Evolutionary conservation across 2,329 filamentous ascomycete genomes (phyloP).

Genomic region (Fusarium burgessii): DNA sequence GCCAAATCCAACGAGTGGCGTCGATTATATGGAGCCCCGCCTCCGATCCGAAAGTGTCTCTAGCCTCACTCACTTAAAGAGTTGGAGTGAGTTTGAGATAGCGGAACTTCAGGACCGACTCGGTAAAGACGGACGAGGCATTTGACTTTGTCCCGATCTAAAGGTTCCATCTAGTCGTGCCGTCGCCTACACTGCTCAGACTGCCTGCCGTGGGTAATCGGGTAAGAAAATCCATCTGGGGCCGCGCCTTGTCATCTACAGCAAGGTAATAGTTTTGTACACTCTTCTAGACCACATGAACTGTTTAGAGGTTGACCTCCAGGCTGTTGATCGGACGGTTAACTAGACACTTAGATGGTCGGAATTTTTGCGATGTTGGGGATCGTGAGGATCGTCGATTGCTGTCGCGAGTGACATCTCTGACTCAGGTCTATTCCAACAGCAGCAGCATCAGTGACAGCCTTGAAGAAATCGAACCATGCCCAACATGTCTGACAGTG

Average conservation of each 20-base stretch:
- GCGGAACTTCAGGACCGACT: slow-evolving; percentile 19
- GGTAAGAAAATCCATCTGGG: slow-evolving; percentile 16
- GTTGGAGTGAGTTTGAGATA: slow-evolving; percentile 5
- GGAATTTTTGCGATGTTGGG: slow-evolving; percentile 7
- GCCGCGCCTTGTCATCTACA: slow-evolving; percentile 12
- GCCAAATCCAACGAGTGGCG: slow-evolving; percentile 17
- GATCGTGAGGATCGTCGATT: slow-evolving; percentile 22
- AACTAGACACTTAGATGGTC: not conserved
- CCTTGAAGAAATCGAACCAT: slow-evolving; percentile 1
- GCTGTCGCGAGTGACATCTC: slow-evolving; percentile 3
- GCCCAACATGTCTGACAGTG: slow-evolving; percentile 7
- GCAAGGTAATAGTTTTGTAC: slow-evolving; percentile 7
- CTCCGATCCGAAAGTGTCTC: slow-evolving; percentile 28
- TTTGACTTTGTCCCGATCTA: slow-evolving; percentile 30
- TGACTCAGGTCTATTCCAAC: slow-evolving; percentile 8
- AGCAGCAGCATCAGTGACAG: slow-evolving; percentile 8
- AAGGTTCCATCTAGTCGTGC: slow-evolving; percentile 13
- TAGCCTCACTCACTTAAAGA: slow-evolving; percentile 25
- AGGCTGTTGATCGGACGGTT: slow-evolving; percentile 12
- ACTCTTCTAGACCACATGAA: slow-evolving; percentile 27
- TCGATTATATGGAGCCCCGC: slow-evolving; percentile 27
- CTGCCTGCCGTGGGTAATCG: slow-evolving; percentile 14
- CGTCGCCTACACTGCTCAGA: slow-evolving; percentile 5
- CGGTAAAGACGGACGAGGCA: slow-evolving; percentile 37
- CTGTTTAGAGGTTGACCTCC: slow-evolving; percentile 18